These are phyloP conservation scores for Puccinia coronata DNA, from an alignment of 1,284 basidiomycete genomes.

Conservation along the genomic window DNA sequence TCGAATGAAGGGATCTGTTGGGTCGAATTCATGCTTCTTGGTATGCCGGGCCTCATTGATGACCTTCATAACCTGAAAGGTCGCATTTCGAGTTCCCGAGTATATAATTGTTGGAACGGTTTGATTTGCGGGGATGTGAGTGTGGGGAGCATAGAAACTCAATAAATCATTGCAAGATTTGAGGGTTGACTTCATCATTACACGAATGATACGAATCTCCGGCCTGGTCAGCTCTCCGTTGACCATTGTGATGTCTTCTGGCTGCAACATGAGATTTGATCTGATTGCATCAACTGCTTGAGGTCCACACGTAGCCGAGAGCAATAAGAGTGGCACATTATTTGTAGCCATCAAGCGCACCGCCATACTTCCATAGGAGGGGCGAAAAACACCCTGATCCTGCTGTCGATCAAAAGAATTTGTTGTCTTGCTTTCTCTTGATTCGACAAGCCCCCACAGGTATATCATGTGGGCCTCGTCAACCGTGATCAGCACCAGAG, in stretches of 20 bases:
- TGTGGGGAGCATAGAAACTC: not conserved
- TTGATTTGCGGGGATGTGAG: no score
- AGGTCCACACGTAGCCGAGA: slow-evolving; percentile 14
- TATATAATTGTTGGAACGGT: not conserved
- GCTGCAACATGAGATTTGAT: not conserved
- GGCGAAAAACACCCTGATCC: not conserved
- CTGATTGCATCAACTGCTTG: not conserved
- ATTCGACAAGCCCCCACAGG: not conserved
- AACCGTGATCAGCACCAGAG: not conserved
- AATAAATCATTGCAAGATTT: not conserved
- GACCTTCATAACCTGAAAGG: not conserved
- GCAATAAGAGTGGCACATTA: not conserved
- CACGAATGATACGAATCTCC: not conserved
- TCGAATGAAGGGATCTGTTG: not conserved
- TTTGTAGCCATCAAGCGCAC: not conserved
- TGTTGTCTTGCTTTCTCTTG: not conserved
- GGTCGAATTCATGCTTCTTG: not conserved
- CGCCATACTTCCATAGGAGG: slow-evolving; percentile 7
- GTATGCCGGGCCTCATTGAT: not conserved
- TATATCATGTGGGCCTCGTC: slow-evolving; percentile 8
- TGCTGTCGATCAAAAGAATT: not conserved
- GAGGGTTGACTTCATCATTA: not conserved
- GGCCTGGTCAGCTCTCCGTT: not conserved
- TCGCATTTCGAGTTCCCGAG: not conserved
- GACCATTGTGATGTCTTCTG: not conserved